Conservation (phyloP, 768 basidiomycete species). For the Paxillus rubicundulus region DNA sequence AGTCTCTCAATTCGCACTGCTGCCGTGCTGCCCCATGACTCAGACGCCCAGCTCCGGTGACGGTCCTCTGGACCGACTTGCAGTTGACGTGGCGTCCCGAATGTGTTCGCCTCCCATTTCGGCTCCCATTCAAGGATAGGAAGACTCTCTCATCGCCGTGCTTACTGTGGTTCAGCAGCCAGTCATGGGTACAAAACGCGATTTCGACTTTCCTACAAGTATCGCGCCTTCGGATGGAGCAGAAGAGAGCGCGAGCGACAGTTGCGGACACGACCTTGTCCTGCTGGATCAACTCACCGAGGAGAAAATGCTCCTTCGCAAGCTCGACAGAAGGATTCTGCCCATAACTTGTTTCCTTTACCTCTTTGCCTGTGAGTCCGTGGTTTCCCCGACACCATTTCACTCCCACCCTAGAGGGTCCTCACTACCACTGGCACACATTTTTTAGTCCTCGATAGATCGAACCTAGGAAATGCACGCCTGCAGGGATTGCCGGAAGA, state of each 20-base stretch:
- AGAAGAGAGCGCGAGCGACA: neutral
- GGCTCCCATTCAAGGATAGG: neutral
- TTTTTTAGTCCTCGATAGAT: conserved; percentile 58
- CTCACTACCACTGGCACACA: neutral
- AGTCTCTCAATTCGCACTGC: too few relatives aligned
- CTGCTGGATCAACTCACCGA: conserved; percentile 26
- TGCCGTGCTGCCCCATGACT: too few relatives aligned
- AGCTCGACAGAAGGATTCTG: conserved; percentile 64
- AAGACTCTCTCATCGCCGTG: neutral
- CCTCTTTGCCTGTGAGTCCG: conserved; percentile 66
- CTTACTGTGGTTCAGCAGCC: neutral
- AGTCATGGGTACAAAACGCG: conserved; percentile 17
- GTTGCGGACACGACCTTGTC: conserved; percentile 15
- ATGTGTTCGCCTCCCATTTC: neutral
- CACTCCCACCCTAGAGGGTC: neutral
- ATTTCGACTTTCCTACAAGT: conserved; percentile 1
- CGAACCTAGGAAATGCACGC: conserved; percentile 78
- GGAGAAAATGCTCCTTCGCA: conserved; percentile 57
- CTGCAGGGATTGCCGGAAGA: conserved; percentile 69
- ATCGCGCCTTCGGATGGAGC: neutral
- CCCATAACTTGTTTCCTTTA: conserved; percentile 74
- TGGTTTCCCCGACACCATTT: neutral
- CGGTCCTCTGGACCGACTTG: too few relatives aligned
- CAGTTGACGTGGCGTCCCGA: too few relatives aligned
- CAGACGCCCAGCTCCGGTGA: too few relatives aligned